phyloP scores from a whole-genome alignment of 768 basidiomycete genomes.

The Phylloporus sp. region DNA sequence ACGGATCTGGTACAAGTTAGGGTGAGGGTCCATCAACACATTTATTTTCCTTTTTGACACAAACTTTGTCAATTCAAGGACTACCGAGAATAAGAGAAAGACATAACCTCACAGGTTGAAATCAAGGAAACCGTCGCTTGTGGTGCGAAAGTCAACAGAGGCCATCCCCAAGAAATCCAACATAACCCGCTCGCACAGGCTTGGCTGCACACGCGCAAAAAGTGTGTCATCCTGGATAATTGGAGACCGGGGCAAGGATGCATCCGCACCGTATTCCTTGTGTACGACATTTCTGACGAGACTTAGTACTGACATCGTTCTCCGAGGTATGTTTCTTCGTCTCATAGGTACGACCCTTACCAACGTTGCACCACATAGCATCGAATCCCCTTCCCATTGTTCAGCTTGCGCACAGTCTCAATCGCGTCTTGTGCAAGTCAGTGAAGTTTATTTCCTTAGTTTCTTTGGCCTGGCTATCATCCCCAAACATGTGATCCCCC shows the following conservation, averaged over 20 bases:
- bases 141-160: neutral
- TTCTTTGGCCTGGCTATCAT: neutral
- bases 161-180: neutral
- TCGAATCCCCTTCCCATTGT: slow-evolving; percentile 51
- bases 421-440: slow-evolving; percentile 74
- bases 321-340: slow-evolving; percentile 14
- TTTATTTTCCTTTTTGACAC: neutral
- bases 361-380: slow-evolving; percentile 26
- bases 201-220: neutral
- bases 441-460: slow-evolving; percentile 17
- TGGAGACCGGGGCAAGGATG: slow-evolving; percentile 29
- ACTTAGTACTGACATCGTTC: slow-evolving; percentile 4
- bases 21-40: no score
- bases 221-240: slow-evolving; percentile 1
- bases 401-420: slow-evolving; percentile 59
- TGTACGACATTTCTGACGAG: slow-evolving; percentile 18
- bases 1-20: no score
- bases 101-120: neutral
- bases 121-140: neutral
- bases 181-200: neutral
- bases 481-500: neutral
- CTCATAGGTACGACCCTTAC: neutral
- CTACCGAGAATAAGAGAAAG: slow-evolving; percentile 1
- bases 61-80: neutral
- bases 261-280: slow-evolving; percentile 24